Conservation (phyloP, 176 grass and related monocot genomes). For the Rhynchospora pubera region DNA sequence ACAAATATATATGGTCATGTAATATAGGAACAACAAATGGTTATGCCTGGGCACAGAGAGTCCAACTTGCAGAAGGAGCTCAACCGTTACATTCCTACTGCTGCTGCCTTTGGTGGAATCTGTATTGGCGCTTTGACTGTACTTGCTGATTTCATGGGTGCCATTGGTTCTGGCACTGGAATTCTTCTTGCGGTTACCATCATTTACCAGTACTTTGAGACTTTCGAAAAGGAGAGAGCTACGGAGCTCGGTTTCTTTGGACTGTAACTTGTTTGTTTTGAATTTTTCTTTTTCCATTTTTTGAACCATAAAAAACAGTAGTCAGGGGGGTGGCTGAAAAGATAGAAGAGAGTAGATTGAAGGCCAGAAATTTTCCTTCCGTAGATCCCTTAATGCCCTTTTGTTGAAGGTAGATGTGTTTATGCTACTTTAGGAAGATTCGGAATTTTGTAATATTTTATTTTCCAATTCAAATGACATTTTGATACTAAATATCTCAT, state of each 20-base stretch:
- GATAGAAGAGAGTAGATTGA: constrained; percentile 1
- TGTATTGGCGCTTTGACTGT: constrained; percentile 92
- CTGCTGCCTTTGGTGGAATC: constrained; percentile 85
- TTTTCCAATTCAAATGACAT: neutral
- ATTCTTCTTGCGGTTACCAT: constrained; percentile 97
- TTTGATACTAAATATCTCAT: neutral
- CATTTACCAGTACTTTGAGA: constrained; percentile 95
- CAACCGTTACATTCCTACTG: constrained; percentile 92
- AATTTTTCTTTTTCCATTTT: neutral
- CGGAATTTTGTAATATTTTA: constrained; percentile 14
- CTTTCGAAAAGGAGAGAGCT: constrained; percentile 91
- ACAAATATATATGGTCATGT: neutral
- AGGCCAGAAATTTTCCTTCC: neutral
- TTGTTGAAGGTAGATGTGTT: constrained; percentile 8
- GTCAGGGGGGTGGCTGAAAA: neutral
- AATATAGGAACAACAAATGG: constrained; percentile 97
- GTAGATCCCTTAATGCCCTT: neutral
- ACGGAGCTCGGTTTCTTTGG: constrained; percentile 93
- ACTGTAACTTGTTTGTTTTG: constrained; percentile 39
- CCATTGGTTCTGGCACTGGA: constrained; percentile 91
- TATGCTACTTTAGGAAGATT: constrained; percentile 4
- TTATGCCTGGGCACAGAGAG: constrained; percentile 93
- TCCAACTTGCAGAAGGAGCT: constrained; percentile 91
- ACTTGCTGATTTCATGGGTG: constrained; percentile 94
- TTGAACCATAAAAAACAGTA: neutral